phyloP scores from a whole-genome alignment of 2,329 filamentous ascomycete species.

The Pseudogymnoascus sp. region DNA sequence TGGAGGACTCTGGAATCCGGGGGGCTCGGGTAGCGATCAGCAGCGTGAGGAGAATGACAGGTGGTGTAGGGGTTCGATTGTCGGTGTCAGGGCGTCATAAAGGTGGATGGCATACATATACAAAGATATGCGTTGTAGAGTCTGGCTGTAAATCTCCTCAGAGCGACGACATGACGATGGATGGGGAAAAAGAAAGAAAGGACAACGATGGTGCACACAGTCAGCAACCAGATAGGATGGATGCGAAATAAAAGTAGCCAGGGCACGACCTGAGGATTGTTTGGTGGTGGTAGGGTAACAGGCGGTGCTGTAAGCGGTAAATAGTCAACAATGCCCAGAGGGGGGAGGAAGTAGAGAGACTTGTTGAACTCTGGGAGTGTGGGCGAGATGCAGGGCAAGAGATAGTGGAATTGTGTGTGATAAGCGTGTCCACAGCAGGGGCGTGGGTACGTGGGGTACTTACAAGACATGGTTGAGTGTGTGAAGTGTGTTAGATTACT shows the following conservation, averaged over 20 bases:
- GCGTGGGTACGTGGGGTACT: neutral
- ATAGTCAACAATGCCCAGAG: neutral
- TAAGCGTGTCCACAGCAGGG: neutral
- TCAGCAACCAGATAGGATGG: neutral
- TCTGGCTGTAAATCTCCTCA: neutral
- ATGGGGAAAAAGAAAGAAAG: neutral
- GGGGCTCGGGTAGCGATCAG: slow-evolving; percentile 1
- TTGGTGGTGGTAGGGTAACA: neutral
- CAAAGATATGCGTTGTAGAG: neutral
- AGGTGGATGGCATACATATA: neutral
- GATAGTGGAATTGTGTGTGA: neutral
- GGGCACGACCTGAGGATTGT: neutral
- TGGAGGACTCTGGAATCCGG: neutral
- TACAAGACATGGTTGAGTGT: neutral
- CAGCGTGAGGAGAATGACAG: neutral
- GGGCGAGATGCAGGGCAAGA: neutral
- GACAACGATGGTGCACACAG: neutral
- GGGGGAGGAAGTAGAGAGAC: neutral
- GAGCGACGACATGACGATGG: neutral
- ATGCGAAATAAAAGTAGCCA: neutral
- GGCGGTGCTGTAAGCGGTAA: neutral
- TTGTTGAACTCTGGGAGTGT: neutral
- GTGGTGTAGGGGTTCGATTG: neutral
- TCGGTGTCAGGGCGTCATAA: neutral
- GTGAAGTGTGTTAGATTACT: neutral